A percentile compares a stretch with the other conserved stretches of the same genome.
Evolutionary conservation across 768 basidiomycete species (phyloP).

Genomic region (Arthromyces matolae): DNA sequence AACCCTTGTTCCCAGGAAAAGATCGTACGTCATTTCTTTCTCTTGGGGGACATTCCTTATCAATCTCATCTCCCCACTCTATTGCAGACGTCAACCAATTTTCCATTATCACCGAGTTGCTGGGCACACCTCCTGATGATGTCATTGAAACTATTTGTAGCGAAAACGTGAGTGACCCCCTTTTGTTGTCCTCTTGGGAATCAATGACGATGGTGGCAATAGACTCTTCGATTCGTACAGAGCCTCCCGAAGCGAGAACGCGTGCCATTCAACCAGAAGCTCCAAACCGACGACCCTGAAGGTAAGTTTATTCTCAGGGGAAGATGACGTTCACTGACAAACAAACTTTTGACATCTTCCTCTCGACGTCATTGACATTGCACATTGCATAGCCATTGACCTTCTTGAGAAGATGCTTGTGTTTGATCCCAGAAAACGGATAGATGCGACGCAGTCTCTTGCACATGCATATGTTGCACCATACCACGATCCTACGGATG

Average conservation of each 20-base stretch:
- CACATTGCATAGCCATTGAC: slow-evolving; percentile 75
- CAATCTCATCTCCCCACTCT: slow-evolving; percentile 2
- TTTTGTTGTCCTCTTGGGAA: slow-evolving; percentile 6
- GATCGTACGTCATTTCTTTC: slow-evolving; percentile 71
- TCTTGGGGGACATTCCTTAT: slow-evolving; percentile 10
- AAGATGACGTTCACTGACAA: neutral
- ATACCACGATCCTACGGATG: slow-evolving; percentile 98
- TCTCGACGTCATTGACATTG: neutral
- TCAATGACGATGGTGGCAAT: neutral
- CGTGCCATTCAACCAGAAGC: slow-evolving; percentile 91
- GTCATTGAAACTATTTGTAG: slow-evolving; percentile 98
- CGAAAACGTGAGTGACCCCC: slow-evolving; percentile 79
- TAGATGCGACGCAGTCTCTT: slow-evolving; percentile 89
- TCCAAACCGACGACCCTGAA: slow-evolving; percentile 82
- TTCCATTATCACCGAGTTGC: slow-evolving; percentile 96
- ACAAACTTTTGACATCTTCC: too few species aligned
- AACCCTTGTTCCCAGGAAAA: slow-evolving; percentile 98
- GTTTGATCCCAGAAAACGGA: slow-evolving; percentile 95
- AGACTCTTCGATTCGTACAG: slow-evolving; percentile 99
- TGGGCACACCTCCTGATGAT: slow-evolving; percentile 99
- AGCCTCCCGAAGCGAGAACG: slow-evolving; percentile 94
- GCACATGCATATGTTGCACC: slow-evolving; percentile 92
- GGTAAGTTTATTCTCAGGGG: slow-evolving; percentile 44
- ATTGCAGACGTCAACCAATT: slow-evolving; percentile 99
- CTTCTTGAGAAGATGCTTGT: slow-evolving; percentile 98